Evolutionary conservation across 2,329 filamentous ascomycete genomes (phyloP), one percentile per base, ranked within the genome.

Genomic region (Harringtonia lauricola): DNA sequence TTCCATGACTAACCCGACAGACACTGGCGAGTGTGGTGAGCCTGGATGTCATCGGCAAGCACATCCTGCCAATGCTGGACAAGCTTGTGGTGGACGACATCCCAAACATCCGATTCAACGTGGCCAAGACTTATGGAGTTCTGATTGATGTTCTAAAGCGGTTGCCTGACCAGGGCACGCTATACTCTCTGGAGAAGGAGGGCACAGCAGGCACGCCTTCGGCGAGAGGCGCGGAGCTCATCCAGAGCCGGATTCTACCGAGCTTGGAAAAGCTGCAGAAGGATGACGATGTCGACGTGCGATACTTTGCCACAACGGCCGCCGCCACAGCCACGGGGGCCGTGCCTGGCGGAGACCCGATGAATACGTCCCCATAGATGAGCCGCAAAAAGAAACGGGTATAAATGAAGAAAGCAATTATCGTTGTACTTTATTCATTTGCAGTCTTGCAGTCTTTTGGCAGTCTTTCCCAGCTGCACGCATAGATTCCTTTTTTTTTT

Each of bases 51-150:
- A 94, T 98, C 61, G 82, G 86, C 58, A 83, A 84, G 59, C 92
- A 87, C 29, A 94, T 98, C 54, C 76, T 98, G 19, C 92, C 92
- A 33, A 96, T 98, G 74, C 79, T 98, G 60, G 86, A 95, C 64
- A 87, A 90, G 68, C 83, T 98, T 43, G 87, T 94, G 42, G 76
- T 79, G 37, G 92, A 98, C 59, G 88, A 94, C 36, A 98, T 98
- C 50, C 92, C 92, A 53, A 98, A 98, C 68, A 98, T 98, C 61
- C 87, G 92, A 41, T 98, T 98, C 76, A 98, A 98, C 64, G 92
- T 98, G 39, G 92, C 92, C 55, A 98, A 98, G 71, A 96, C 92
- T 38, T 98, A 96, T 60, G 79, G 81, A 19, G 82, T 92, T 41
- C 71, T 98, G 47, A 88, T 96, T 57, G 81, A 85, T 54, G 88